Evolutionary conservation across 148 eudicot species (phyloP), one percentile per base, ranked within the genome.

Genomic region (Pharnaceum exiguum): DNA sequence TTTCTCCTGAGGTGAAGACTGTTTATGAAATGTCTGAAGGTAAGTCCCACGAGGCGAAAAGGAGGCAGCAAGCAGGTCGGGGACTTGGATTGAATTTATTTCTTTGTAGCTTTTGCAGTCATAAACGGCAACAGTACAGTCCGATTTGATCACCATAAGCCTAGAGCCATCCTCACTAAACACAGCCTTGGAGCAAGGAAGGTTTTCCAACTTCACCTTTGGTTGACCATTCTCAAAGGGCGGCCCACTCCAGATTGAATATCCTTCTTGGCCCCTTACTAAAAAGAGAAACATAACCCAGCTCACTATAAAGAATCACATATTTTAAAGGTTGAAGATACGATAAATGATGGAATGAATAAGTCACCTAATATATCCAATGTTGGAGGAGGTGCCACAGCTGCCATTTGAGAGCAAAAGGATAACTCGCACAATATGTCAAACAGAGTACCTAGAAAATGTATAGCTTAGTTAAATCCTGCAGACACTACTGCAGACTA

Each of bases 1-100:
- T 73, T 89, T 88, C 19, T 81, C 89, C 71, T 88, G 95, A 25
- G 90, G 86, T 1, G 77, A 63, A 5, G 79, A 56, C 28, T 77
- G 65, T 62, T 82, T 93, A 81, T 89, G 95, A 79, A 83, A 88
- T 19, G 95, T 93, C 72, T 89, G 99, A 57, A 93, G 69, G 55
- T 81, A 88, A 56, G 87, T 83, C 57, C 99, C 99, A 59, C 76
- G 21, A 2, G 99, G 95, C 4, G 99, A 93, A 50, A 93, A 51
- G 42, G 71, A 53, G 19, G 85, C 85, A 45, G 85, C 91, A 52
- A 68, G 71, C 57, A 86, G 61, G 55, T 80, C 71, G 1, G 85
- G 82, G 23, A 86, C 63, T 67, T 79, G 64, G 59, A 88, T 71
- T 29, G 89, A 72, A 66, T 76, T 79, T 15, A 78, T 73, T 76